Evolutionary conservation across 352 stramenopile species (phyloP).

Genomic region (Phytopythium oedochilum): DNA sequence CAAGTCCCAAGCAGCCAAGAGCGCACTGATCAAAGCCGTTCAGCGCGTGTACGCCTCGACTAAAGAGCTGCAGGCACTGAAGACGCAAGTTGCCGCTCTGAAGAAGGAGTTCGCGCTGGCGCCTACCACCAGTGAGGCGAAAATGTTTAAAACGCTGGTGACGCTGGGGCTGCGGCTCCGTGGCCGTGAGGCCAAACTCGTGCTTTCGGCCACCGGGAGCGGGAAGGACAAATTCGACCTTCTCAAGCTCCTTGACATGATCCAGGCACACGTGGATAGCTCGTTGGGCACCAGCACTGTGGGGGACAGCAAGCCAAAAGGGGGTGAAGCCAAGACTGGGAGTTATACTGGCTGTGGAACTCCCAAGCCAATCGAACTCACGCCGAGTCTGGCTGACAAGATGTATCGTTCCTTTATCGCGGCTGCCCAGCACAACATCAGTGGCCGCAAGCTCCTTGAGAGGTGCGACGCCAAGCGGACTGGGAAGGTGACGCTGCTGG

Average conservation of each 20-base stretch:
- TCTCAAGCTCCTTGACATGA: constrained; percentile 6
- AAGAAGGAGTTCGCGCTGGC: constrained; percentile 16
- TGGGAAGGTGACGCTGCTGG: constrained; percentile 49
- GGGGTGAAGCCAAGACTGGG: not conserved
- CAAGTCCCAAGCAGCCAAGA: constrained; percentile 17
- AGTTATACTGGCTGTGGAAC: not conserved
- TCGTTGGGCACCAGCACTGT: constrained; percentile 5
- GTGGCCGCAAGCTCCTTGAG: constrained; percentile 60
- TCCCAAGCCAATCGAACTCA: not conserved
- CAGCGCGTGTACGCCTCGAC: constrained; percentile 28
- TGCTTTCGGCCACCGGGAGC: constrained; percentile 34
- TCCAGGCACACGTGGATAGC: constrained; percentile 24
- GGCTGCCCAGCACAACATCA: constrained; percentile 73
- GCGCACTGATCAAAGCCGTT: constrained; percentile 27
- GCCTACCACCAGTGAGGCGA: constrained; percentile 40
- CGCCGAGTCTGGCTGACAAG: constrained; percentile 38
- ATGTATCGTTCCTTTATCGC: constrained; percentile 61
- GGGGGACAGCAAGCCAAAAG: not conserved
- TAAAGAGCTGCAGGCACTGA: constrained; percentile 30
- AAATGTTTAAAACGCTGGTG: constrained; percentile 57
- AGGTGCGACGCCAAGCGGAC: constrained; percentile 57
- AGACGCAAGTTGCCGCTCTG: constrained; percentile 14
- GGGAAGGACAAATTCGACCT: constrained; percentile 27
- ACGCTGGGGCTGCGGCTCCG: constrained; percentile 34
- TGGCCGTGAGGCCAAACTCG: constrained; percentile 40